Base-by-base conservation (phyloP, 1,139 yeast genomes). In the Geotrichum candidum region DNA sequence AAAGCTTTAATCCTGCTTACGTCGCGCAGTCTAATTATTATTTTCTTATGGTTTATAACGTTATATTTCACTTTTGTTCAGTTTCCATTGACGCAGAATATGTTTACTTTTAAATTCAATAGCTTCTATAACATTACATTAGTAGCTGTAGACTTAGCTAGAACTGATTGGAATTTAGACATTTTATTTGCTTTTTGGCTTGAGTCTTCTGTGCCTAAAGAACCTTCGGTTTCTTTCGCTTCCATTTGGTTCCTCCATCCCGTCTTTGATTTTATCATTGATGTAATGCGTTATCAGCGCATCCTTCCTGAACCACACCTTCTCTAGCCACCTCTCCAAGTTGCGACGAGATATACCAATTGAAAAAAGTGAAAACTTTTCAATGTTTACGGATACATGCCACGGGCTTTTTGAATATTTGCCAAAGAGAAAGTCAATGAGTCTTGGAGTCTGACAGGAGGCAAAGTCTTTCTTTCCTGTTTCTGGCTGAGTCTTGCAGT, bases 321-420 rank as follows among this genome's bases (percentile, higher is more conserved):
- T 77, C 70, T 90, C 96, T 18, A 90, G 70, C 87, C 91, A 89
- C 69, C 82, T 83, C 67, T 88, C 94, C 51, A 87, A 65, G 46
- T 62, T 62, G 18, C 57, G 46, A 23, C 62, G 50, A 13, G 61
- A 56, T 48, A 60, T 53, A 9, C 62, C 61, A n/a, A 62, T 53
- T 11, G 65, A 59, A 18, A 59, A 22, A 7, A 62, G 51, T 5
- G 63, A 60, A n/a, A 53, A 45, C 29, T 58, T 60, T 35, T 62
- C 65, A 53, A 62, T 52, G 33, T 56, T 51, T 7, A 62, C 57
- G 4, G 55, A 60, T 35, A 62, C 38, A 22, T 58, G 59, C 65
- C 65, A 62, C 9, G 60, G 51, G 11, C 48, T 31, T n/a, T 35
- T 50, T 1, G 63, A 29, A 18, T 53, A 33, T 50, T 58, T 53